Base-by-base conservation (phyloP, 345 rosid genomes). In the Eucalyptus shirleyi region DNA sequence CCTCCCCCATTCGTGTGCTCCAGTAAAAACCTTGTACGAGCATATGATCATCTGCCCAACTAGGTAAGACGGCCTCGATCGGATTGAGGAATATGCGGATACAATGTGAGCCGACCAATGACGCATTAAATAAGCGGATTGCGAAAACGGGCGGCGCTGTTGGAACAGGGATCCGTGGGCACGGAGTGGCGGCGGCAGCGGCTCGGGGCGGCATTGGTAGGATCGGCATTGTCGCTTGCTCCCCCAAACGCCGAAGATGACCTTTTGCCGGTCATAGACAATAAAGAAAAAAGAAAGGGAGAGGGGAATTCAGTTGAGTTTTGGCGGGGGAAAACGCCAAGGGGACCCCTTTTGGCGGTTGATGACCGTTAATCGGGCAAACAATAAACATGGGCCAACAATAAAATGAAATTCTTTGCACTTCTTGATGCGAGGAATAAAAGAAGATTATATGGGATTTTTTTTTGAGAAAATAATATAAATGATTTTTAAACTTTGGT, bases 311-410 rank as follows among this genome's bases (percentile, higher is more conserved):
- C 81, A 11, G 81, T 69, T 69, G 13, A 34, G 44, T 69, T 69
- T 69, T 69, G 81, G 81, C 81, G 44, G 81, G 26, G 40, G 2
- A 18, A 34, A 8, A 24, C 28, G 62, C 30, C 13, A 4, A 2
- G 12, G 62, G 62, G 62, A 26, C 30, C 30, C 30, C 1, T 56
- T 56, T 72, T 18, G 81, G 82, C 14, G 14, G 44, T 34, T 69
- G 81, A 5, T 34, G 44, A 69, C 81, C 24, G 81, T 69, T 69
- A 18, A 34, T 72, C 24, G 30, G 62, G 30, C 28, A 56, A 56
- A 2, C 62, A 1, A 1, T 56, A 56, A 23, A 21, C 1, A 56
- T 56, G 0, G 62, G 62, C 62, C 1, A 23, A 56, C 28, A 24
- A 56, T 26, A 24, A 56, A 26, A 56, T 67, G 80, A 32, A 67